Evolutionary conservation across 306 rosid genomes (phyloP).

Genomic region (Inga oerstediana): DNA sequence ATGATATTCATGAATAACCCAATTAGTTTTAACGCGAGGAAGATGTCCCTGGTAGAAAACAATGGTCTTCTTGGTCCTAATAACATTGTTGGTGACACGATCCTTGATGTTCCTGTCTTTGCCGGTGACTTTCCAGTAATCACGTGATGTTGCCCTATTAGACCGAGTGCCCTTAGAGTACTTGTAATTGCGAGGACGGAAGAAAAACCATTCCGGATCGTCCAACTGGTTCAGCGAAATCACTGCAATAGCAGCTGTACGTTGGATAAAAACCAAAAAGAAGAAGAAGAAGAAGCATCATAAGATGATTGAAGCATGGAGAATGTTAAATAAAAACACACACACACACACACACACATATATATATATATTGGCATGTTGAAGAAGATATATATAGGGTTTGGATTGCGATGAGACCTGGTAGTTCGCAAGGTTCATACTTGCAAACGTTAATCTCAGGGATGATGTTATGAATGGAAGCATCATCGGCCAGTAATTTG

Average conservation of each 20-base stretch:
- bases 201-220: constrained; percentile 65
- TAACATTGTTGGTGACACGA: background rate
- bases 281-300: background rate
- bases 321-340: too few relatives aligned
- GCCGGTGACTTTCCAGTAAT: constrained; percentile 76
- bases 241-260: constrained; percentile 25
- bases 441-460: background rate
- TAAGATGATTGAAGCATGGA: background rate
- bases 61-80: constrained; percentile 45
- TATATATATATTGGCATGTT: background rate
- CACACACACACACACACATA: too few relatives aligned
- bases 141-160: constrained; percentile 45
- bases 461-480: background rate
- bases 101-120: background rate
- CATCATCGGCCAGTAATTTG: constrained; percentile 37
- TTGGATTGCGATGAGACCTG: background rate
- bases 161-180: background rate
- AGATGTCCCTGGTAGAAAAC: constrained; percentile 51
- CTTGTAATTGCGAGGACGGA: constrained; percentile 37
- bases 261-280: background rate
- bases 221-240: constrained; percentile 31
- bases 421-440: background rate
- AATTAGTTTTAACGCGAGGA: constrained; percentile 30
- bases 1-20: constrained; percentile 57
- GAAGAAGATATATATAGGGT: background rate